A percentile compares a stretch with the other conserved stretches of the same genome.
These are phyloP conservation scores for Gaertneriomyces sp. DNA, from an alignment of 192 early-diverging fungal genomes.

Conservation along the genomic window DNA sequence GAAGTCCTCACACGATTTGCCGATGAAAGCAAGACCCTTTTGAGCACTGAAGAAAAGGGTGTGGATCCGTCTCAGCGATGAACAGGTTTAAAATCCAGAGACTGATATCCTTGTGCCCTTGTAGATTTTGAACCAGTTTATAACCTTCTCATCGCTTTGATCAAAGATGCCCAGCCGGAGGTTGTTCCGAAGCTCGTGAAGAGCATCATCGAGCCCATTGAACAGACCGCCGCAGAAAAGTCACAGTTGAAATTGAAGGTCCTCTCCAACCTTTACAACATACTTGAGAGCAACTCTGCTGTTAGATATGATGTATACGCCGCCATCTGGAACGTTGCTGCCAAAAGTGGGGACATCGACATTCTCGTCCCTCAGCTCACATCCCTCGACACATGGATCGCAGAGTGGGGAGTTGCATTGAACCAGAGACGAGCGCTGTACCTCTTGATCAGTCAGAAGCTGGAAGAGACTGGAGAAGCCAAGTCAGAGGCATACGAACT, in stretches of 20 bases:
- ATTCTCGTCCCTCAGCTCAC: constrained; percentile 60
- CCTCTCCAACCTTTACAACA: constrained; percentile 82
- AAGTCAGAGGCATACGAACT: constrained; percentile 47
- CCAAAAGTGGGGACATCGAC: constrained; percentile 65
- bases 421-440: constrained; percentile 61
- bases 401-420: constrained; percentile 63
- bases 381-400: constrained; percentile 61
- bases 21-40: constrained; percentile 50
- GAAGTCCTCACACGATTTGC: constrained; percentile 57
- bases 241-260: constrained; percentile 62
- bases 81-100: too few relatives aligned
- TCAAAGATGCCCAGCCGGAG: constrained; percentile 45
- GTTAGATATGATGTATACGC: constrained; percentile 67
- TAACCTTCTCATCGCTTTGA: constrained; percentile 68
- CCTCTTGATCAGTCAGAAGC: constrained; percentile 57
- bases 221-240: constrained; percentile 45
- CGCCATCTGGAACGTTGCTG: constrained; percentile 72
- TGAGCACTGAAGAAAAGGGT: constrained; percentile 61
- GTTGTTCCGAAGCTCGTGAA: constrained; percentile 45
- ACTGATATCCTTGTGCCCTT: too few relatives aligned
- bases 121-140: constrained; percentile 63
- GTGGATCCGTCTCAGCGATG: background rate
- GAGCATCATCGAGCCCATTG: constrained; percentile 44
- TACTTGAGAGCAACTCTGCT: constrained; percentile 53
- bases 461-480: constrained; percentile 48